phyloP scores from a whole-genome alignment of 306 rosid genomes.

The Canavalia gladiata region DNA sequence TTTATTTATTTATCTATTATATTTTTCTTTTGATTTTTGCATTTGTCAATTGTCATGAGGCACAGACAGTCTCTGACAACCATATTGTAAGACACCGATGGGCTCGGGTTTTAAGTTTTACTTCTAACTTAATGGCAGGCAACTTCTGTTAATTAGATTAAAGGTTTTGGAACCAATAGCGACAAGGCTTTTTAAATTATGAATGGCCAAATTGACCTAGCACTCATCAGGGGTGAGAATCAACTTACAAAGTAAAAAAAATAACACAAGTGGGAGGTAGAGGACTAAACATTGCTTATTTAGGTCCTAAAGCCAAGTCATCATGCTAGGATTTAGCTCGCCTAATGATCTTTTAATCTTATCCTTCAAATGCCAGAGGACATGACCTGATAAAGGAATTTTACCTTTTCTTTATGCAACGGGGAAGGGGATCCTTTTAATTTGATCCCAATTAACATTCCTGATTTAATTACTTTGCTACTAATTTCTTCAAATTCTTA shows the following conservation, averaged over 20 bases:
- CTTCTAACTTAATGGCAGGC: slow-evolving; percentile 61
- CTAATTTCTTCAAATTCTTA: too few relatives aligned
- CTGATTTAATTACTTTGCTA: too few relatives aligned
- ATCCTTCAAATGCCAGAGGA: slow-evolving; percentile 56
- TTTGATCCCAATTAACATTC: too few relatives aligned
- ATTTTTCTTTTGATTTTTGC: neutral
- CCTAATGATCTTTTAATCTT: slow-evolving; percentile 57
- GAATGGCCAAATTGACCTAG: slow-evolving; percentile 42
- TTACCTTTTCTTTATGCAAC: neutral
- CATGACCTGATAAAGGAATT: neutral
- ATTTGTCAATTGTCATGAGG: slow-evolving; percentile 39
- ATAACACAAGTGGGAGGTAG: slow-evolving; percentile 37
- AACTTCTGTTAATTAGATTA: slow-evolving; percentile 48
- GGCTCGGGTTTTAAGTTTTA: slow-evolving; percentile 45
- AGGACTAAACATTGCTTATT: neutral
- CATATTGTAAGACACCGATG: slow-evolving; percentile 54
- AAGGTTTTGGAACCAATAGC: slow-evolving; percentile 51
- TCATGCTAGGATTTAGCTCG: slow-evolving; percentile 64
- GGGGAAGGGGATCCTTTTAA: too few relatives aligned
- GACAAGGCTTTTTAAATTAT: slow-evolving; percentile 42
- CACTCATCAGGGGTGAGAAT: slow-evolving; percentile 29
- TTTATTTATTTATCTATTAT: too few relatives aligned
- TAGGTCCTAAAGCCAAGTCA: slow-evolving; percentile 38
- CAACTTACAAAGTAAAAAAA: neutral
- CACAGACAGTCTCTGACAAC: slow-evolving; percentile 68